Conservation (phyloP, 371 early-diverging fungal genomes). For the Actinomortierella ambigua region DNA sequence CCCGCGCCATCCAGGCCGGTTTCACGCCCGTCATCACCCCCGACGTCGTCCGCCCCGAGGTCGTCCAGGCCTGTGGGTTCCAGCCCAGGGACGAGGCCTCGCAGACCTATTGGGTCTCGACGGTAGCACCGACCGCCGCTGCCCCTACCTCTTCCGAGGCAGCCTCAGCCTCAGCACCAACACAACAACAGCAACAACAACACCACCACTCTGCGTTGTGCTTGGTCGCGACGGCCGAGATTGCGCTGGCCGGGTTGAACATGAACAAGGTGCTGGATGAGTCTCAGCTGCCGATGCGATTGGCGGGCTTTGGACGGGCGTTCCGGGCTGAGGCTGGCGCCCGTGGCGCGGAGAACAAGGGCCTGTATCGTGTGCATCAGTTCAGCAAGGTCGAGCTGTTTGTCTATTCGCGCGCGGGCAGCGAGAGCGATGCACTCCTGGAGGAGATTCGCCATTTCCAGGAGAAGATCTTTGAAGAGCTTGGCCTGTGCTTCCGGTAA, state of each 20-base stretch:
- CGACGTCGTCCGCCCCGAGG: constrained; percentile 81
- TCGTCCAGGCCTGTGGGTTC: constrained; percentile 92
- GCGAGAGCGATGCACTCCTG: constrained; percentile 66
- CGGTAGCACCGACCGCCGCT: constrained; percentile 45
- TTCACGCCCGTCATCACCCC: constrained; percentile 83
- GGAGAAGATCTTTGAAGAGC: constrained; percentile 73
- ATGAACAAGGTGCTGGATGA: constrained; percentile 64
- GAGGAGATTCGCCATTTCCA: constrained; percentile 79
- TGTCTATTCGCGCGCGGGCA: constrained; percentile 68
- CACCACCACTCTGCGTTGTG: constrained; percentile 56
- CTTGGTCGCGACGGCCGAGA: constrained; percentile 91
- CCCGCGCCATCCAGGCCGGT: constrained; percentile 73
- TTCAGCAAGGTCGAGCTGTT: constrained; percentile 95
- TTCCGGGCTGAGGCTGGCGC: constrained; percentile 93
- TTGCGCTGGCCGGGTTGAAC: constrained; percentile 89
- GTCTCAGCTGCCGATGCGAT: constrained; percentile 64
- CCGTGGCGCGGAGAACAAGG: constrained; percentile 81
- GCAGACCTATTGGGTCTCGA: constrained; percentile 83
- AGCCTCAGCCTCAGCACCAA: constrained; percentile 1
- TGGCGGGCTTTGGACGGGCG: constrained; percentile 84
- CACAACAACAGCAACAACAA: constrained; percentile 23
- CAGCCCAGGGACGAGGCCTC: constrained; percentile 81
- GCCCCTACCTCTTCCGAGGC: constrained; percentile 11
- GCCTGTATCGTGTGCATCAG: constrained; percentile 93
- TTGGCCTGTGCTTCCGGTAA: constrained; percentile 85